phyloP scores from a whole-genome alignment of 2,329 filamentous ascomycete species.

The Fusarium sarcochroum region DNA sequence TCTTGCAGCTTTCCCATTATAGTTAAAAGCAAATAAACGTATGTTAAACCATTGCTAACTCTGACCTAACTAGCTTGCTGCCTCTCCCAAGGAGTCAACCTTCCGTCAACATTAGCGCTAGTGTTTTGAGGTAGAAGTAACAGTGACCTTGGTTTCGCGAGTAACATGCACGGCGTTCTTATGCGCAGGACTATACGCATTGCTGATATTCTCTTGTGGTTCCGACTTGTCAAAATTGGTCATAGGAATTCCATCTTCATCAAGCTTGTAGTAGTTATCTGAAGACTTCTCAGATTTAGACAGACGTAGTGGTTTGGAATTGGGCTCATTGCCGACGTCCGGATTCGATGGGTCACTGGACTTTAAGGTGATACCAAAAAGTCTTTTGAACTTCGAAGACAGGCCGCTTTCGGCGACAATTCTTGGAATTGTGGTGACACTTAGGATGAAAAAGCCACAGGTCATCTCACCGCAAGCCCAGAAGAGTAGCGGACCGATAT shows the following conservation, averaged over 20 bases:
- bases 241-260: slow-evolving; percentile 25
- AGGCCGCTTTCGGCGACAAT: slow-evolving; percentile 44
- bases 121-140: neutral
- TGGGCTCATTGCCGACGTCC: slow-evolving; percentile 1
- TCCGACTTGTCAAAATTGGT: slow-evolving; percentile 21
- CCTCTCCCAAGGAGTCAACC: no score
- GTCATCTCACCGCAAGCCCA: slow-evolving; percentile 62
- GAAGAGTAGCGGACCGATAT: slow-evolving; percentile 57
- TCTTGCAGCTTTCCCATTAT: no score
- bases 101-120: no score
- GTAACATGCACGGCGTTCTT: neutral
- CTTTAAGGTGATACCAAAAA: slow-evolving; percentile 18
- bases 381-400: slow-evolving; percentile 7
- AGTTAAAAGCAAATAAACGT: no score
- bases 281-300: neutral
- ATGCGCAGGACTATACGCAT: neutral
- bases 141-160: neutral
- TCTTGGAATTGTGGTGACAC: slow-evolving; percentile 57
- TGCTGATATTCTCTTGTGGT: slow-evolving; percentile 15
- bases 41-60: no score
- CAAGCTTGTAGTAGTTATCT: slow-evolving; percentile 30
- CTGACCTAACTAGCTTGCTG: no score
- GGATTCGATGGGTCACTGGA: slow-evolving; percentile 2
- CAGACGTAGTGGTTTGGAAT: neutral
- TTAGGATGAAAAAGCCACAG: slow-evolving; percentile 60